Evolutionary conservation across 257 asterid genomes (phyloP).

Genomic region (Nicotiana tabacum): DNA sequence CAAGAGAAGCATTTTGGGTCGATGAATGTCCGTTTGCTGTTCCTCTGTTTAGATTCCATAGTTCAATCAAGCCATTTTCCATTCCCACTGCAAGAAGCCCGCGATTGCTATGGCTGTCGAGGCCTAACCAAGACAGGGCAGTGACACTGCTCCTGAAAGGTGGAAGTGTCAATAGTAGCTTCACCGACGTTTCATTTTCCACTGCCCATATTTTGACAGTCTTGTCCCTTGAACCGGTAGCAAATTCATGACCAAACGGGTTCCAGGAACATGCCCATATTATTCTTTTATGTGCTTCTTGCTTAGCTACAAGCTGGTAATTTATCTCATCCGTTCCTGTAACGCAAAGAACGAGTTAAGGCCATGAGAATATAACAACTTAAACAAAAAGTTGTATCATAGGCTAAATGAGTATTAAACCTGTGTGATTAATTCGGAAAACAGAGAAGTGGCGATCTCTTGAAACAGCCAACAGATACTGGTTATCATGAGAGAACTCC

Average conservation of each 20-base stretch:
- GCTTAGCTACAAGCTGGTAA: constrained; percentile 51
- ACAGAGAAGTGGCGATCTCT: constrained; percentile 92
- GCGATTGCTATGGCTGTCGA: constrained; percentile 35
- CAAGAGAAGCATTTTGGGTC: constrained; percentile 36
- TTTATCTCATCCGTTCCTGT: constrained; percentile 54
- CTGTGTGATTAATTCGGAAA: constrained; percentile 56
- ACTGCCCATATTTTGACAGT: constrained; percentile 78
- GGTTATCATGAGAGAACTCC: constrained; percentile 80
- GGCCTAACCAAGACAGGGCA: constrained; percentile 74
- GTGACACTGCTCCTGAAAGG: constrained; percentile 71
- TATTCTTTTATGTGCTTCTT: constrained; percentile 89
- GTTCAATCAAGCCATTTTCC: constrained; percentile 79
- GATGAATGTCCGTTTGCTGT: constrained; percentile 15
- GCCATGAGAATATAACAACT: not conserved
- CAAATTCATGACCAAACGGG: constrained; percentile 74
- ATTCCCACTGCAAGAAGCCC: constrained; percentile 86
- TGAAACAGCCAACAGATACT: constrained; percentile 74
- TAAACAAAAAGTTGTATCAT: not conserved
- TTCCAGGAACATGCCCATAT: constrained; percentile 98
- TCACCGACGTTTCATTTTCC: constrained; percentile 48
- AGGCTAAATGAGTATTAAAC: constrained; percentile 21
- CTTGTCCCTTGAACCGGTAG: constrained; percentile 93
- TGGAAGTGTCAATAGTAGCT: constrained; percentile 58
- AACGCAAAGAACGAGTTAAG: not conserved
- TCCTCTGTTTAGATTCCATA: constrained; percentile 52